Percentiles rank a stretch among this genome's conserved stretches.
phyloP scores from a whole-genome alignment of 2,329 filamentous ascomycete genomes.

The Scytalidium sp. region DNA sequence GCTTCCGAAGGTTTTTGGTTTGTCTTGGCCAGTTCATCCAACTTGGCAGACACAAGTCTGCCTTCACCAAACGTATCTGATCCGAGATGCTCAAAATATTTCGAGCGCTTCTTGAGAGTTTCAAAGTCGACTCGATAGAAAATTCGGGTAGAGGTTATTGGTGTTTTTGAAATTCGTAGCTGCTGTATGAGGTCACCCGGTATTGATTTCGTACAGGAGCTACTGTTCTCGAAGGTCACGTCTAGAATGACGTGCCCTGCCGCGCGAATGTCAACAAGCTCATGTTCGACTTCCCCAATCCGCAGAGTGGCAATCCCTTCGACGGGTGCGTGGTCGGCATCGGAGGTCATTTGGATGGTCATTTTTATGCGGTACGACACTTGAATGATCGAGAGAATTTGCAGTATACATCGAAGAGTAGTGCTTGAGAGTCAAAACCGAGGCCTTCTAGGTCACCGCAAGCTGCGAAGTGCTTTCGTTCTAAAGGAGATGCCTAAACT shows the following conservation, averaged over 20 bases:
- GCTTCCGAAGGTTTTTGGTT: constrained; percentile 47
- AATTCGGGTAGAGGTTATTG: constrained; percentile 21
- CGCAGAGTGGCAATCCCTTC: constrained; percentile 12
- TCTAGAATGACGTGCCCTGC: constrained; percentile 65
- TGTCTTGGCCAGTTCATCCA: constrained; percentile 44
- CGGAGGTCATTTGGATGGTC: constrained; percentile 9
- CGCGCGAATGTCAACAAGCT: constrained; percentile 48
- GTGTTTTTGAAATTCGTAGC: constrained; percentile 21
- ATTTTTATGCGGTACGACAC: constrained; percentile 9
- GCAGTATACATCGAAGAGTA: neutral
- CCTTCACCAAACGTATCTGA: constrained; percentile 63
- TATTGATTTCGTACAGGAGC: constrained; percentile 45
- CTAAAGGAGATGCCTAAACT: constrained; percentile 1
- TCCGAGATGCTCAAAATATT: constrained; percentile 67
- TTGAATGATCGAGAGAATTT: neutral
- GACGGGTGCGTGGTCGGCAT: neutral
- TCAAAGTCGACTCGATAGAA: constrained; percentile 58
- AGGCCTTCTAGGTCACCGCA: neutral
- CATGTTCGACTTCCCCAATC: constrained; percentile 17
- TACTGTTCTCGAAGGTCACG: constrained; percentile 61
- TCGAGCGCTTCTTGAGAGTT: constrained; percentile 57
- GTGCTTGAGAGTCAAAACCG: neutral
- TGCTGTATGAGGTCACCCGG: constrained; percentile 44
- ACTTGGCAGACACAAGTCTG: constrained; percentile 46
- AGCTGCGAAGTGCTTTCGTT: neutral